Conservation (phyloP, 306 rosid genomes). For the Ziziphus jujuba region DNA sequence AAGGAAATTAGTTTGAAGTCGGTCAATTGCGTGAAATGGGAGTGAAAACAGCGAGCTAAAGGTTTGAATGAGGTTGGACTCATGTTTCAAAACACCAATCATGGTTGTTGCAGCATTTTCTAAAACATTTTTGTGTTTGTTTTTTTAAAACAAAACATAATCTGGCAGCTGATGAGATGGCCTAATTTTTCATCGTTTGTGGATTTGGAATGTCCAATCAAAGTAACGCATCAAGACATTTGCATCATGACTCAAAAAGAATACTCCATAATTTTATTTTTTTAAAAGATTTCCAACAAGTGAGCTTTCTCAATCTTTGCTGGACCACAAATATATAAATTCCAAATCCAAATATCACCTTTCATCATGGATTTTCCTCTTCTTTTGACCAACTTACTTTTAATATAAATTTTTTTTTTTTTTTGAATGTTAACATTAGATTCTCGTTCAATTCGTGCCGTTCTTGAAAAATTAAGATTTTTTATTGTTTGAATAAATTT, state of each 20-base stretch:
- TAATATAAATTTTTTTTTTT: too few species aligned
- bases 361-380: too few species aligned
- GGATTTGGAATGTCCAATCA: constrained; percentile 1
- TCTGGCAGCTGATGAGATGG: background rate
- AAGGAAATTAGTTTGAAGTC: background rate
- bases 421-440: too few species aligned
- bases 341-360: background rate
- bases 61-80: constrained; percentile 21
- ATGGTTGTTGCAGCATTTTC: constrained; percentile 31
- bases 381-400: too few species aligned
- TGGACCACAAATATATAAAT: background rate
- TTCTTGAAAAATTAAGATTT: too few species aligned
- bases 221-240: background rate
- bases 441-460: too few species aligned
- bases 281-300: constrained; percentile 17
- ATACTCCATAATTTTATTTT: background rate
- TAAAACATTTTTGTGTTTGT: constrained; percentile 16
- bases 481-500: too few species aligned
- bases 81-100: constrained; percentile 27
- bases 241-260: background rate
- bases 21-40: constrained; percentile 8
- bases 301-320: constrained; percentile 21
- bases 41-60: constrained; percentile 12
- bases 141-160: constrained; percentile 6
- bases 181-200: constrained; percentile 19